Percentiles rank a stretch among this genome's conserved stretches.
Evolutionary conservation across 805 yeast species (phyloP).

Genomic region (Saturnispora diversa): DNA sequence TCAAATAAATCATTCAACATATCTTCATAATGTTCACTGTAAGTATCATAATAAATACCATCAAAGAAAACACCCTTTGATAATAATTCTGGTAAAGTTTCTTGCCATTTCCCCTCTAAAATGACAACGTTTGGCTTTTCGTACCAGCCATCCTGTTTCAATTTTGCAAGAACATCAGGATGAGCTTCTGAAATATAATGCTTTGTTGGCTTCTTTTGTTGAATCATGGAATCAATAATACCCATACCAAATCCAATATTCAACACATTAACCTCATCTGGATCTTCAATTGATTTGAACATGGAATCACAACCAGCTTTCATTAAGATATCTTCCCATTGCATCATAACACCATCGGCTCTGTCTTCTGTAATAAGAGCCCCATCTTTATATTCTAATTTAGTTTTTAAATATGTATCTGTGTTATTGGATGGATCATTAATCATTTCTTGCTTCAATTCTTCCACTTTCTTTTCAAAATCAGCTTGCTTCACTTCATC

Average conservation of each 20-base stretch:
- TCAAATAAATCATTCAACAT: constrained; percentile 77
- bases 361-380: constrained; percentile 66
- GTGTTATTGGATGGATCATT: constrained; percentile 60
- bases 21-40: constrained; percentile 83
- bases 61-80: constrained; percentile 66
- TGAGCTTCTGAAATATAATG: constrained; percentile 94
- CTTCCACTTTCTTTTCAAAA: constrained; percentile 18
- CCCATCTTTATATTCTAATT: constrained; percentile 57
- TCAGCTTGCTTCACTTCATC: constrained; percentile 12
- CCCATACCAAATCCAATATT: constrained; percentile 98
- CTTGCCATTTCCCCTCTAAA: constrained; percentile 92
- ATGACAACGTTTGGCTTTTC: constrained; percentile 63
- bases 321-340: constrained; percentile 88
- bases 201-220: constrained; percentile 44
- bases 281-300: constrained; percentile 37
- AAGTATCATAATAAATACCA: constrained; percentile 91
- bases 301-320: constrained; percentile 66
- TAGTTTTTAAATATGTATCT: constrained; percentile 52
- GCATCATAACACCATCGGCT: constrained; percentile 95
- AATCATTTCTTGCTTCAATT: constrained; percentile 17
- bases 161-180: constrained; percentile 72
- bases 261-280: constrained; percentile 42
- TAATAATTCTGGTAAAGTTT: constrained; percentile 56
- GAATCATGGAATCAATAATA: constrained; percentile 76
- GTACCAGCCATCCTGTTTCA: constrained; percentile 76